Evolutionary conservation across 2,329 filamentous ascomycete species (phyloP), one percentile per base, ranked within the genome.

Genomic region (Xylariaceae sp.): DNA sequence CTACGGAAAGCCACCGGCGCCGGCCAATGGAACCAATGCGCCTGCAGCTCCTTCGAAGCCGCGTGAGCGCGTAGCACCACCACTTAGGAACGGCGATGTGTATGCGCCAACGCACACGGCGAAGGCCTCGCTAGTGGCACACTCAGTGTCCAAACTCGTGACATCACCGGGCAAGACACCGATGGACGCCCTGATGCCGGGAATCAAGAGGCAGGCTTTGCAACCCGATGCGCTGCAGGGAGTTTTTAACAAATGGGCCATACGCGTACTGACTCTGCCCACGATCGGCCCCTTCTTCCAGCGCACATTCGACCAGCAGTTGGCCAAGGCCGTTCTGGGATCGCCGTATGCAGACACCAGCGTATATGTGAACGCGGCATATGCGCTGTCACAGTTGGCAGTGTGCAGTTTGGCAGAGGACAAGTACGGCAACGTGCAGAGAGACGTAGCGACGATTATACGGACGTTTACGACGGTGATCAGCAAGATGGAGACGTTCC

Each of bases 381-480:
- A 86, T 60, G 83, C 88, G 0, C 76, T 94, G 45, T 85, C 84
- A 10, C 80, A 82, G 53, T 79, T 97, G 34, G 83, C 89, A 0
- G 82, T 90, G 3, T 82, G 83, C 62, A 93, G 89, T 73, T 75
- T 97, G 56, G 77, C 78, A 2, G 92, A 97, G 73, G 93, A 97
- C 71, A 82, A 82, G 51, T 94, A 86, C 69, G 93, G 93, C 11
- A 89, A 90, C 66, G 93, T 95, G n/a, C 88, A 95, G 65, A 81
- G 86, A 49, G 89, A 94, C 64, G 85, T 97, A 1, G 84, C 89
- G 0, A 76, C 76, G 53, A 87, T 96, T 58, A 84, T 97, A 54
- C 83, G 88, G 51, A 84, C 85, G 1, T 83, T 95, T 61, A 92
- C 90, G 0, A 67, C 73, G 0, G 85, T 89, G 0, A 86, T 92